phyloP scores from a whole-genome alignment of 495 filamentous ascomycete genomes.

The Recurvomyces mirabilis region DNA sequence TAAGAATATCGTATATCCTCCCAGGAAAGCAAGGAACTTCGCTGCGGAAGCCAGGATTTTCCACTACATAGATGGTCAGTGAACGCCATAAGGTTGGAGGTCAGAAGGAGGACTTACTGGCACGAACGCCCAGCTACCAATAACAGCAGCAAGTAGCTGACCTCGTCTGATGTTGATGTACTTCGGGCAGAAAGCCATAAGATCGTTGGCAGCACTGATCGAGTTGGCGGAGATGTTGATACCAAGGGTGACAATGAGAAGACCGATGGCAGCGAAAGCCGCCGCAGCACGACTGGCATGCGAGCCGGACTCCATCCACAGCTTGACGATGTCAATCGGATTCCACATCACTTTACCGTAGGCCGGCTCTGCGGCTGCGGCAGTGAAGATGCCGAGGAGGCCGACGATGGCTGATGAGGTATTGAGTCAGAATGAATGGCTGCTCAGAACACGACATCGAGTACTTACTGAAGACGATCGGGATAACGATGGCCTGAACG shows the following conservation, averaged over 20 bases:
- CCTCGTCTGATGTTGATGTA: slow-evolving; percentile 53
- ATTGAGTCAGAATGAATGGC: no score
- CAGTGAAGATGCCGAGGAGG: slow-evolving; percentile 22
- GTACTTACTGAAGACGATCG: slow-evolving; percentile 15
- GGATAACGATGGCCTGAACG: slow-evolving; percentile 20
- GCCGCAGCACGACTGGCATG: slow-evolving; percentile 20
- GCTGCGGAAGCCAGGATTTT: slow-evolving; percentile 49
- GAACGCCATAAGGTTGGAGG: neutral
- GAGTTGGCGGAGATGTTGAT: slow-evolving; percentile 56
- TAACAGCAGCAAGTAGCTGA: slow-evolving; percentile 47
- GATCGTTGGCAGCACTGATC: slow-evolving; percentile 55
- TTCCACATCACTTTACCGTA: slow-evolving; percentile 21
- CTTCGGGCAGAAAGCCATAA: slow-evolving; percentile 45
- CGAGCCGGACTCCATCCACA: slow-evolving; percentile 15
- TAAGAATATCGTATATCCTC: slow-evolving; percentile 48
- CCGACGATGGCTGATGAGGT: slow-evolving; percentile 16
- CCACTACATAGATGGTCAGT: slow-evolving; percentile 41
- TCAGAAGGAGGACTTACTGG: neutral
- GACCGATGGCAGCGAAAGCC: slow-evolving; percentile 36
- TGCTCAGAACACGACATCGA: neutral
- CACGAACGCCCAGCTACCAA: slow-evolving; percentile 41
- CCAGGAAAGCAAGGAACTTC: slow-evolving; percentile 50
- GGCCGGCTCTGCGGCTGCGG: slow-evolving; percentile 14
- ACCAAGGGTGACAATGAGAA: slow-evolving; percentile 27
- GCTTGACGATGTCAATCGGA: slow-evolving; percentile 20